Base-by-base conservation (phyloP, 148 eudicot genomes). In the Selenicereus undatus region DNA sequence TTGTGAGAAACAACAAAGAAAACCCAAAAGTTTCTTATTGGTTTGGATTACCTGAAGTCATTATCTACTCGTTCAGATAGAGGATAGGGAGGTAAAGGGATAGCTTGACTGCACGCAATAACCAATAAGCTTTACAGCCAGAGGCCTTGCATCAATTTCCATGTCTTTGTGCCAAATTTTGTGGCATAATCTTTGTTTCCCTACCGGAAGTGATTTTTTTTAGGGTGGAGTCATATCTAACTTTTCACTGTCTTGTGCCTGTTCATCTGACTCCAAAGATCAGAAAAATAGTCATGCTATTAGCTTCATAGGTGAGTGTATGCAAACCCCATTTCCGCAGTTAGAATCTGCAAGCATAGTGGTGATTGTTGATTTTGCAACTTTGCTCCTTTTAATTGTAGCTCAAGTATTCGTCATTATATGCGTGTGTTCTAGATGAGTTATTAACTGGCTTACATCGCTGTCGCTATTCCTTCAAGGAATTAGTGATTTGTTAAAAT, bases 61-160 rank as follows among this genome's bases (percentile, higher is more conserved):
- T 80, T 84, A 77, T 80, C 78, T 71, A 70, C 39, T 78, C 16
- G 71, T 80, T 79, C 77, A 83, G 83, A 80, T 36, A 54, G 76
- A 72, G 11, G 79, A 76, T 69, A 35, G 60, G 18, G 64, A 75
- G 42, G 71, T 12, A 66, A 66, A 27, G 30, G 71, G 65, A 75
- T 75, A 80, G 65, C 83, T 80, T 80, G 83, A 77, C 76, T 80
- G 76, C 83, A 84, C 83, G 86, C 80, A 76, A 80, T 71, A 32
- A 80, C 65, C 16, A 48, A 48, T 11, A 48, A 48, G 14, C 78
- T 66, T 80, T 72, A 54, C 69, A 71, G 18, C 80, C 22, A 58
- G 22, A 9, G 74, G 58, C 35, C 29, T n/a, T 21, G 29, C 32
- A 30, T 26, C 77, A 6, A 35, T 30, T 77, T 73, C 20, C 42